Conservation (phyloP, 805 yeast species). For the Teunomyces stri region DNA sequence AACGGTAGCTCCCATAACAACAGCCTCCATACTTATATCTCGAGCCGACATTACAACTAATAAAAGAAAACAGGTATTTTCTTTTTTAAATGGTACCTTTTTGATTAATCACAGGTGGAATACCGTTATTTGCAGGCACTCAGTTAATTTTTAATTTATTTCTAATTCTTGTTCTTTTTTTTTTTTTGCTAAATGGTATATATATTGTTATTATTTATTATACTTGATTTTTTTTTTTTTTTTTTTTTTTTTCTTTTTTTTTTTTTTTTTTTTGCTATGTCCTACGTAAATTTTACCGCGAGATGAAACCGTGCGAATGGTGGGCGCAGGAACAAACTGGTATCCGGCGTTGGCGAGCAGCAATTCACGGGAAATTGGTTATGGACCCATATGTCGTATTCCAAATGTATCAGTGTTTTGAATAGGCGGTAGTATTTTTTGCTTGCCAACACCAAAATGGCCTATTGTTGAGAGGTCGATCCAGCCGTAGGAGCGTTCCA, state of each 20-base stretch:
- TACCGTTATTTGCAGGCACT: not conserved
- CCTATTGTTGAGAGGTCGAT: too few relatives aligned
- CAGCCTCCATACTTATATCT: slow-evolving; percentile 1
- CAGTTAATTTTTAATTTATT: too few relatives aligned
- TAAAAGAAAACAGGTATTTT: not conserved
- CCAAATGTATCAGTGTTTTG: not conserved
- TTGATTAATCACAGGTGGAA: not conserved
- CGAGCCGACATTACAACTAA: not conserved
- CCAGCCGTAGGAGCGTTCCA: too few relatives aligned
- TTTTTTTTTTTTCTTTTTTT: not conserved
- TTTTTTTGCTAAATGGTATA: not conserved
- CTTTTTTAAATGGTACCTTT: not conserved
- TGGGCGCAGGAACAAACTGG: not conserved
- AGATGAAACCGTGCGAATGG: not conserved
- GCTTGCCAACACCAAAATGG: too few relatives aligned
- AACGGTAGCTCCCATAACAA: not conserved
- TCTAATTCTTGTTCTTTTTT: not conserved
- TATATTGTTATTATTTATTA: not conserved
- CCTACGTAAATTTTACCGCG: not conserved
- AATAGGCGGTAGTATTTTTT: too few relatives aligned
- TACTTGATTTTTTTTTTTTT: not conserved
- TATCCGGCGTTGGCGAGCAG: not conserved
- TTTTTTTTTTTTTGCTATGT: not conserved
- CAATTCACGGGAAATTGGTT: not conserved
- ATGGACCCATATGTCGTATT: not conserved